These are phyloP conservation scores for Malassezia psittaci DNA, from an alignment of 1,284 basidiomycete species.

Conservation along the genomic window DNA sequence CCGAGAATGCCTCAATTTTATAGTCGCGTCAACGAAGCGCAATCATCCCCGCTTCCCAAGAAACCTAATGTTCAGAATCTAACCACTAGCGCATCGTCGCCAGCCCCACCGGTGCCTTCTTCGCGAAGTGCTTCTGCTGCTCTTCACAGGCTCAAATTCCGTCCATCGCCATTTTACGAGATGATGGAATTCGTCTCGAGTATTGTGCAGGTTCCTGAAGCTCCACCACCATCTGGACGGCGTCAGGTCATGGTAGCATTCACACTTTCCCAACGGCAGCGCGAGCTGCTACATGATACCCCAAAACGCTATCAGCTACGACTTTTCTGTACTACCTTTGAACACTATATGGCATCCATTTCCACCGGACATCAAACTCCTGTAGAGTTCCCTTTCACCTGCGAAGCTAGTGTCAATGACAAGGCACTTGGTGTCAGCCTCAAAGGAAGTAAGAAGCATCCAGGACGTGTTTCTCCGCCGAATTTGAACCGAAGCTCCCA, in stretches of 20 bases:
- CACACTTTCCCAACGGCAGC: conserved; percentile 20
- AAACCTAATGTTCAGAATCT: background rate
- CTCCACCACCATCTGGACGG: conserved; percentile 25
- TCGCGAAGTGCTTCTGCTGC: conserved; percentile 3
- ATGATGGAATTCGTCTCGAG: conserved; percentile 27
- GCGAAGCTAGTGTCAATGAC: conserved; percentile 37
- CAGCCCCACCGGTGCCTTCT: background rate
- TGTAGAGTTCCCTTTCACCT: conserved; percentile 37
- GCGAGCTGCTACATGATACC: conserved; percentile 18
- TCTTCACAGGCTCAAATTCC: conserved; percentile 20
- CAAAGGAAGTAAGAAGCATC: conserved; percentile 37
- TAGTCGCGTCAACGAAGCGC: background rate
- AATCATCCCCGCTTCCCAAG: background rate
- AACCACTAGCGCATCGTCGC: background rate
- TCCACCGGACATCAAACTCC: conserved; percentile 14
- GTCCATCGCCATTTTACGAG: conserved; percentile 36
- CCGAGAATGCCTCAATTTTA: background rate
- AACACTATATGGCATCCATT: conserved; percentile 26
- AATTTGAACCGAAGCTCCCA: conserved; percentile 37
- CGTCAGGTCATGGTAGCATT: conserved; percentile 23
- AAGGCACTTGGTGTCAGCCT: conserved; percentile 26
- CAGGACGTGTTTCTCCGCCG: conserved; percentile 36
- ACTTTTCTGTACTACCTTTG: conserved; percentile 33
- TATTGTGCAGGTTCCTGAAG: conserved; percentile 27
- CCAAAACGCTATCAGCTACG: conserved; percentile 21